These are phyloP conservation scores for Nicotiana knightiana DNA, from an alignment of 257 asterid species.

Conservation along the genomic window DNA sequence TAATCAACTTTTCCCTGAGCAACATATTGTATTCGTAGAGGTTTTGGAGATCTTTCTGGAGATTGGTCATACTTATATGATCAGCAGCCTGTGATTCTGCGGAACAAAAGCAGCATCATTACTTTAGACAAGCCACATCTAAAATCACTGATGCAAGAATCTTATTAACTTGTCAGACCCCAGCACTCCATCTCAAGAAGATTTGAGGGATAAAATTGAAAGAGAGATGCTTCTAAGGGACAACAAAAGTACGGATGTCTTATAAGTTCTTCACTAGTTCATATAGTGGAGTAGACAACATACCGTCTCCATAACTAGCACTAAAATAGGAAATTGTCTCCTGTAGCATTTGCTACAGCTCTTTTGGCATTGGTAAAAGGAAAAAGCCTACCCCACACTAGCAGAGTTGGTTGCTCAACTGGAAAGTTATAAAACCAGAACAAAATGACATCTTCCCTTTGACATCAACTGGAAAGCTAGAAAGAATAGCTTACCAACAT, in stretches of 20 bases:
- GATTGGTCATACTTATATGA: constrained; percentile 37
- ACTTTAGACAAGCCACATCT: neutral
- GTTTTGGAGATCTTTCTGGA: constrained; percentile 43
- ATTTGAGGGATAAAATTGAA: neutral
- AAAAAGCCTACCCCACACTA: neutral
- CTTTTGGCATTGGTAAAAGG: neutral
- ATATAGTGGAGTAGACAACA: neutral
- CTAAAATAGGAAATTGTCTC: neutral
- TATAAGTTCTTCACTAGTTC: neutral
- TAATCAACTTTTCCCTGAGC: constrained; percentile 44
- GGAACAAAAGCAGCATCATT: neutral
- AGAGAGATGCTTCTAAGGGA: neutral
- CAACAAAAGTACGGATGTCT: neutral
- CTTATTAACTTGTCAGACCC: neutral
- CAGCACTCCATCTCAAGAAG: neutral
- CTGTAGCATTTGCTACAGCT: neutral
- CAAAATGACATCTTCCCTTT: too few relatives aligned
- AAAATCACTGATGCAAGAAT: neutral
- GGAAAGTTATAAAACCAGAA: neutral
- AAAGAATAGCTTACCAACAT: neutral
- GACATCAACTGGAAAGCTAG: neutral
- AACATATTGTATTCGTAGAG: constrained; percentile 41
- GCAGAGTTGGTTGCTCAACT: neutral
- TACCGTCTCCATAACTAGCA: neutral
- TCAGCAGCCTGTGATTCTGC: constrained; percentile 34